A percentile compares a stretch with the other conserved stretches of the same genome.
These are phyloP conservation scores for Podila horticola DNA, from an alignment of 192 early-diverging fungal genomes.

Conservation along the genomic window DNA sequence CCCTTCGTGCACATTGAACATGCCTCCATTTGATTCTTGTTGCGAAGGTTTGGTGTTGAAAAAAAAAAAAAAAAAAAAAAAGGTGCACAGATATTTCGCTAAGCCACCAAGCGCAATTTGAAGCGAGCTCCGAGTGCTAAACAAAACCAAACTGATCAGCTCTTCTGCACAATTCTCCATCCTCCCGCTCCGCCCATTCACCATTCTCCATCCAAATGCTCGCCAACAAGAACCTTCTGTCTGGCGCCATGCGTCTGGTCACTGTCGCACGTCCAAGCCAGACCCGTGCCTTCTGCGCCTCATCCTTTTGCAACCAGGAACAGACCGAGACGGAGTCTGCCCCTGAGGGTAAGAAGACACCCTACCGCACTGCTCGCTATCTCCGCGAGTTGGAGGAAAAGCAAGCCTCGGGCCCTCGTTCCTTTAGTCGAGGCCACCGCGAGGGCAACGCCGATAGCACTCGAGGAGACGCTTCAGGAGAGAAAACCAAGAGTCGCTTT, in stretches of 20 bases:
- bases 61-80: slow-evolving; percentile 15
- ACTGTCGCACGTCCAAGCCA: slow-evolving; percentile 1
- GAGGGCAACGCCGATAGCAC: not conserved
- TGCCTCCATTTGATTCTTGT: slow-evolving; percentile 30
- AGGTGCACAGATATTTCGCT: not conserved
- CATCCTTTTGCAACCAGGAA: slow-evolving; percentile 4
- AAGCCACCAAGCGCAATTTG: too few relatives aligned
- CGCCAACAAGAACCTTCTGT: slow-evolving; percentile 12
- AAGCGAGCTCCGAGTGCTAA: too few relatives aligned
- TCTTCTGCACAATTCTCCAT: not conserved
- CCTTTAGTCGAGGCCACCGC: not conserved
- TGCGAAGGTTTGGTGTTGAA: slow-evolving; percentile 1
- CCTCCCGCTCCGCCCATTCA: not conserved
- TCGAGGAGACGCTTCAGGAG: not conserved
- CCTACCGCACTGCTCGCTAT: slow-evolving; percentile 27
- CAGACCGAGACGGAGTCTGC: not conserved
- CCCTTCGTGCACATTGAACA: not conserved
- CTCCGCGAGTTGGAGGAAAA: slow-evolving; percentile 1
- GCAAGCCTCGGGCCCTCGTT: slow-evolving; percentile 12
- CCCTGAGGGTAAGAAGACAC: slow-evolving; percentile 3
- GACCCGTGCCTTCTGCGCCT: slow-evolving; percentile 9
- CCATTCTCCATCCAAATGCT: slow-evolving; percentile 12
- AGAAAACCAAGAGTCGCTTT: not conserved
- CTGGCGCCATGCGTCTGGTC: slow-evolving; percentile 8
- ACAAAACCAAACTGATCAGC: slow-evolving; percentile 1